phyloP scores from a whole-genome alignment of 345 rosid species.

The Rhizophora apiculata region DNA sequence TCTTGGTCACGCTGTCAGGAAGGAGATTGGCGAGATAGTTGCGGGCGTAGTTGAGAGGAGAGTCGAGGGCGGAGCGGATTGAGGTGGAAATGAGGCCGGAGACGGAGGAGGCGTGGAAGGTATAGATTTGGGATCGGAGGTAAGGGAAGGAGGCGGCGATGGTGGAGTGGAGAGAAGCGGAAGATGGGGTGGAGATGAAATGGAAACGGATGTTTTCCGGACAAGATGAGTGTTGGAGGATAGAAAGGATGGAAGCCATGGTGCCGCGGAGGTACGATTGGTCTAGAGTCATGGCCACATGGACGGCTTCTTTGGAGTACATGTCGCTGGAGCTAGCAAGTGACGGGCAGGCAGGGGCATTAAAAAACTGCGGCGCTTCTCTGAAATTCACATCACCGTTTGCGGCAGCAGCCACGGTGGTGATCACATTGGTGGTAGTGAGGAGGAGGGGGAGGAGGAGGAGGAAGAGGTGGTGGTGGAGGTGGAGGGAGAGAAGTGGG shows the following conservation, averaged over 20 bases:
- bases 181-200: constrained; percentile 28
- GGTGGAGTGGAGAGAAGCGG: constrained; percentile 25
- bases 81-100: constrained; percentile 41
- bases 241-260: constrained; percentile 31
- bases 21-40: constrained; percentile 37
- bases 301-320: constrained; percentile 25
- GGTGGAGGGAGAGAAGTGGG: background rate
- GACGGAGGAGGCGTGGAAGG: constrained; percentile 27
- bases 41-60: constrained; percentile 44
- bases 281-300: constrained; percentile 41
- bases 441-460: constrained; percentile 4
- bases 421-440: background rate
- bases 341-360: constrained; percentile 18
- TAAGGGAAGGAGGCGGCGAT: constrained; percentile 40
- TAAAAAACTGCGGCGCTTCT: constrained; percentile 35
- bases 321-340: constrained; percentile 8
- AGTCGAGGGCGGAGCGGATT: constrained; percentile 40
- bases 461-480: background rate
- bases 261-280: constrained; percentile 38
- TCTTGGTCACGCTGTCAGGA: constrained; percentile 27
- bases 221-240: constrained; percentile 44
- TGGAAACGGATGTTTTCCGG: constrained; percentile 40
- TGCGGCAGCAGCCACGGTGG: background rate
- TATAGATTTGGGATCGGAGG: constrained; percentile 31
- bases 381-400: constrained; percentile 4